Evolutionary conservation across 2,329 filamentous ascomycete genomes (phyloP).

Genomic region (Hymenoscyphus fraxineus): DNA sequence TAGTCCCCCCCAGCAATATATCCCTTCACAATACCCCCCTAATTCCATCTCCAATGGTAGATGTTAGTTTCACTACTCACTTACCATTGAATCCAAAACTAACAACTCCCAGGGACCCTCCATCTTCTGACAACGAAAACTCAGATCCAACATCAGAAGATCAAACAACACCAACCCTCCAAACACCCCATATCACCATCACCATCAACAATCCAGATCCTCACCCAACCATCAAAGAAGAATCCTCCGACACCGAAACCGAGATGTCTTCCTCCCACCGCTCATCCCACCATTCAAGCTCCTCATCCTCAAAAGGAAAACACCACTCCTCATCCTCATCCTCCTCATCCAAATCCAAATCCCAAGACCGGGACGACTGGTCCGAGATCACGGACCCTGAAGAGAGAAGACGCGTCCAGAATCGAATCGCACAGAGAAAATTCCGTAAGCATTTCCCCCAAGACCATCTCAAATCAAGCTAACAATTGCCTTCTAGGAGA

Average conservation of each 20-base stretch:
- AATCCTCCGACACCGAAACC: slow-evolving; percentile 27
- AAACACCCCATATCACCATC: slow-evolving; percentile 28
- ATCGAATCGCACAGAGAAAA: slow-evolving; percentile 71
- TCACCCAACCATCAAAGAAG: slow-evolving; percentile 20
- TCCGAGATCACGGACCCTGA: slow-evolving; percentile 64
- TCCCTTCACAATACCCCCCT: slow-evolving; percentile 6
- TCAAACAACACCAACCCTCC: slow-evolving; percentile 13
- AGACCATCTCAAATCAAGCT: slow-evolving; percentile 6
- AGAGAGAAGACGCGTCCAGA: slow-evolving; percentile 71
- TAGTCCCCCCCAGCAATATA: background rate
- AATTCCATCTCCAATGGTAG: slow-evolving; percentile 21
- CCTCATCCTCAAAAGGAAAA: slow-evolving; percentile 25
- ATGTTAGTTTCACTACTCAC: slow-evolving; percentile 22
- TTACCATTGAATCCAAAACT: slow-evolving; percentile 10
- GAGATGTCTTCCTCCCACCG: slow-evolving; percentile 25
- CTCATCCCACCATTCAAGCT: slow-evolving; percentile 26
- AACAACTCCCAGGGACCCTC: slow-evolving; percentile 24
- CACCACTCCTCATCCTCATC: slow-evolving; percentile 14
- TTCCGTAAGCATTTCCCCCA: slow-evolving; percentile 54
- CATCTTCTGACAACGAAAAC: slow-evolving; percentile 23
- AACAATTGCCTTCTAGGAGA: slow-evolving; percentile 60
- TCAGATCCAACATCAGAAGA: slow-evolving; percentile 15
- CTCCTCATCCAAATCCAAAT: slow-evolving; percentile 39
- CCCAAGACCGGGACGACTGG: slow-evolving; percentile 58
- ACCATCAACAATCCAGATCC: slow-evolving; percentile 28